Conservation (phyloP, 2,329 filamentous ascomycete species). For the Diaporthe longicolla region DNA sequence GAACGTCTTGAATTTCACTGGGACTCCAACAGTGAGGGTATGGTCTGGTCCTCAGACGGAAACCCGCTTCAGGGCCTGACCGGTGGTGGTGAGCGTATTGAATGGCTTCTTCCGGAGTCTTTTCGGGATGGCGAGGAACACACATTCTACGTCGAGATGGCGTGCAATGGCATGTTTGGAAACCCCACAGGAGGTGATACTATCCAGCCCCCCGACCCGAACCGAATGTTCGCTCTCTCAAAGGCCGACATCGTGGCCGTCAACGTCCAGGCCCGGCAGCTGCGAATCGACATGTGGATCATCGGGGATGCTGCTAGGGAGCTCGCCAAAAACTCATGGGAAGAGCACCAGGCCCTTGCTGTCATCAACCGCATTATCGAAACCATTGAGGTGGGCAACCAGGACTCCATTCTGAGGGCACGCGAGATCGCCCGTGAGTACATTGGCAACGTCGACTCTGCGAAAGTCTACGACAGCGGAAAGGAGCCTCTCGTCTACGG, state of each 20-base stretch:
- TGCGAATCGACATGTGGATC: constrained; percentile 96
- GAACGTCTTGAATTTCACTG: constrained; percentile 94
- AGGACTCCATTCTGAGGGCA: constrained; percentile 82
- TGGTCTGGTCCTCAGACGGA: constrained; percentile 94
- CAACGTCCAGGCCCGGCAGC: constrained; percentile 84
- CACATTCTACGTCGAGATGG: constrained; percentile 96
- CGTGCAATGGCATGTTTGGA: constrained; percentile 98
- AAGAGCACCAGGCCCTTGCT: constrained; percentile 88
- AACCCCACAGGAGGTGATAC: constrained; percentile 84
- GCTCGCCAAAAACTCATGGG: constrained; percentile 89
- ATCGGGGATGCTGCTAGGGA: constrained; percentile 93
- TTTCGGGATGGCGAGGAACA: constrained; percentile 91
- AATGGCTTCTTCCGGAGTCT: constrained; percentile 89
- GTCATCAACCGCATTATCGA: constrained; percentile 92
- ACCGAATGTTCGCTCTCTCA: constrained; percentile 82
- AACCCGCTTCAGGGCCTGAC: constrained; percentile 92
- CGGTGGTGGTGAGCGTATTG: constrained; percentile 86
- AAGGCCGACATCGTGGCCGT: constrained; percentile 91
- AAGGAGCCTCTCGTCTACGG: constrained; percentile 84
- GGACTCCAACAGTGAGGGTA: constrained; percentile 94
- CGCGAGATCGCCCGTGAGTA: constrained; percentile 88
- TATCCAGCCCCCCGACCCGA: constrained; percentile 90
- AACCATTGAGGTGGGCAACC: constrained; percentile 84
- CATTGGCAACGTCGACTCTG: constrained; percentile 85
- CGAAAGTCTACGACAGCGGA: constrained; percentile 84